A percentile compares a stretch with the other conserved stretches of the same genome.
These are phyloP conservation scores for Botryotinia globosa DNA, from an alignment of 2,329 filamentous ascomycete species.

Conservation along the genomic window DNA sequence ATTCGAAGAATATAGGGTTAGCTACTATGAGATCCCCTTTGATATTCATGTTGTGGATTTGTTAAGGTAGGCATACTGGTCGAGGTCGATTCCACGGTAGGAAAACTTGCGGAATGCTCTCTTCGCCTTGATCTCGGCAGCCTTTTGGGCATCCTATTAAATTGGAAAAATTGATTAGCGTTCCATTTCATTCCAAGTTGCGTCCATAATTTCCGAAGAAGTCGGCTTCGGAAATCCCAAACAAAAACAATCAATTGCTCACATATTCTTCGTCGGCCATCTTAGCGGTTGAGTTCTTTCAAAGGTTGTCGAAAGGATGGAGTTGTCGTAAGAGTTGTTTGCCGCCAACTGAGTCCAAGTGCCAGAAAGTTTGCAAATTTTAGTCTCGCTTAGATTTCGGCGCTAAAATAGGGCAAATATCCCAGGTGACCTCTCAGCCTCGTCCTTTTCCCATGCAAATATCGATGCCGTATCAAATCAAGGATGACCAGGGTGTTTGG, in stretches of 20 bases:
- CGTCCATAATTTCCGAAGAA: background rate
- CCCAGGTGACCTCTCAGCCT: conserved; percentile 9
- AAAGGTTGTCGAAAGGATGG: conserved; percentile 36
- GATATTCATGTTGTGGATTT: conserved; percentile 32
- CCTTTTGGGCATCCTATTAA: conserved; percentile 87
- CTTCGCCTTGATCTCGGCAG: conserved; percentile 99
- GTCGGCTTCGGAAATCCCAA: background rate
- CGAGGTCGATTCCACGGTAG: conserved; percentile 98
- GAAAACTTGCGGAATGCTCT: conserved; percentile 99
- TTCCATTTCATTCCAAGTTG: conserved; percentile 9
- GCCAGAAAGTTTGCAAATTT: conserved; percentile 2
- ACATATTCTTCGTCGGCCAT: conserved; percentile 80
- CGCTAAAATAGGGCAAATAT: conserved; percentile 18
- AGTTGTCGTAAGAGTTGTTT: conserved; percentile 24
- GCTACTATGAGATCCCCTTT: conserved; percentile 38
- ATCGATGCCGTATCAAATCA: background rate
- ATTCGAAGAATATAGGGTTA: conserved; percentile 40
- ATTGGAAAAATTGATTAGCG: conserved; percentile 38
- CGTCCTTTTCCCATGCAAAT: background rate
- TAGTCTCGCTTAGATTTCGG: conserved; percentile 15
- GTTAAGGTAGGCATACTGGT: conserved; percentile 70
- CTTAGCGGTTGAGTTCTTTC: conserved; percentile 49
- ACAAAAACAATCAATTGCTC: conserved; percentile 40
- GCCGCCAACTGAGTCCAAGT: background rate
- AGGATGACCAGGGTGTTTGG: background rate